Evolutionary conservation across 805 yeast genomes (phyloP), one percentile per base, ranked within the genome.

Genomic region (Candida tibetensis): DNA sequence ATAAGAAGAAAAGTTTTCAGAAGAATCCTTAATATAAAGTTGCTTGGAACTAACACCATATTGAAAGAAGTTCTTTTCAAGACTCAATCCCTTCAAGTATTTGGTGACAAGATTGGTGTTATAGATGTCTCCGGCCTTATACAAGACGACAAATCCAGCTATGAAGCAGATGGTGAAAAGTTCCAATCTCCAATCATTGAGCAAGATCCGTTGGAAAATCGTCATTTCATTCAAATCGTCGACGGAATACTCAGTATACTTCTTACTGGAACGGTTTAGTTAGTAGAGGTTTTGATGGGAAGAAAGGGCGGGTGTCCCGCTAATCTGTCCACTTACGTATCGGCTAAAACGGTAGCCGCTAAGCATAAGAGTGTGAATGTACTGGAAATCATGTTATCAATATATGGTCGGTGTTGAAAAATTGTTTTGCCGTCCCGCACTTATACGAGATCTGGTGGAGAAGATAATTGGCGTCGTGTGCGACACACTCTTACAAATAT

Each of bases 121-220:
- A 56, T 71, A 65, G 28, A 52, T 51, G 28, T 75, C 72, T 40
- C 97, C 98, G 40, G 71, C 36, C 45, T 63, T 65, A 69, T 74
- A 85, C 26, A 77, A 55, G 1, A 66, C 41, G 15, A 76, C 63
- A 49, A 83, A 79, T 2, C 60, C 60, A 0, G 64, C 47, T 34
- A 85, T 72, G 41, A 82, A 58, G 9, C 64, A 70, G 12, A 82
- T 16, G 17, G 87, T 77, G 42, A 74, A 50, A 19, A 69, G 27
- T 68, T 91, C 99, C 53, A 83, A 72, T 30, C 69, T 69, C 96
- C 97, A 93, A 61, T 85, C 80, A 59, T 84, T 81, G 19, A 64
- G 48, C 41, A 51, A 48, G 28, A 85, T 38, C 53, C 97, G 79
- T 49, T 82, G 72, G 34, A 65, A 30, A 35, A 88, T 17, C 2